phyloP scores from a whole-genome alignment of 1,284 basidiomycete genomes.

The Hypsizygus ulmarius region DNA sequence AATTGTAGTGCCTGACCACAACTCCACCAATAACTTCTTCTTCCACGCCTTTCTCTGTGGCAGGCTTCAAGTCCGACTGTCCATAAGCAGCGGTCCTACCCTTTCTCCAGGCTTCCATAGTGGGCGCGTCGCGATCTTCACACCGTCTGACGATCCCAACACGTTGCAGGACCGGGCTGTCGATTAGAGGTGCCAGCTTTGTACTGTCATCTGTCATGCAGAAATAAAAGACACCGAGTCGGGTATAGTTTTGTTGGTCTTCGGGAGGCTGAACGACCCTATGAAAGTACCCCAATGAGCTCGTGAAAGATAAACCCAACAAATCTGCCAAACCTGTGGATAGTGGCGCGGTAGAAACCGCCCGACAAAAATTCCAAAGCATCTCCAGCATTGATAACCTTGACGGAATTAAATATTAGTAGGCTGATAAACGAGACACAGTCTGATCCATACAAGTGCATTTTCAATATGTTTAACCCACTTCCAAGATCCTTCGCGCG shows the following conservation, averaged over 20 bases:
- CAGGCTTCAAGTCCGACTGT: constrained; percentile 25
- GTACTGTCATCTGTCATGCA: constrained; percentile 30
- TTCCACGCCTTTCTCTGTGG: constrained; percentile 37
- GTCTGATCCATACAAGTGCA: constrained; percentile 43
- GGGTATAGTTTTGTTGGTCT: constrained; percentile 30
- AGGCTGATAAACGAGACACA: constrained; percentile 8
- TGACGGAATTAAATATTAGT: no score
- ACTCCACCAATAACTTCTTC: constrained; percentile 46
- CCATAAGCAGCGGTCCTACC: constrained; percentile 35
- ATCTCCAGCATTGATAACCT: constrained; percentile 53
- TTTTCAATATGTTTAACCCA: constrained; percentile 61
- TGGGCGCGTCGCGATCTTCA: constrained; percentile 30
- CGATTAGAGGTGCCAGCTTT: constrained; percentile 25
- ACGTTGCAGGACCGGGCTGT: constrained; percentile 32
- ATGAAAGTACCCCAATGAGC: background rate
- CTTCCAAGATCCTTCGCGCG: constrained; percentile 51
- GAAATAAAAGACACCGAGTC: constrained; percentile 35
- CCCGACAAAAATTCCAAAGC: constrained; percentile 51
- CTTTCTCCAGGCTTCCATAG: constrained; percentile 36
- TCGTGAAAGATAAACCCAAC: background rate
- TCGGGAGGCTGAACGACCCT: constrained; percentile 34
- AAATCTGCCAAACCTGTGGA: constrained; percentile 32
- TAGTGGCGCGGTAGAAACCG: constrained; percentile 38
- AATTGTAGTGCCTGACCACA: constrained; percentile 51
- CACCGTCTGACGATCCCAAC: constrained; percentile 25